Conservation (phyloP, 495 filamentous ascomycete genomes). For the Aspergillus panamensis region DNA sequence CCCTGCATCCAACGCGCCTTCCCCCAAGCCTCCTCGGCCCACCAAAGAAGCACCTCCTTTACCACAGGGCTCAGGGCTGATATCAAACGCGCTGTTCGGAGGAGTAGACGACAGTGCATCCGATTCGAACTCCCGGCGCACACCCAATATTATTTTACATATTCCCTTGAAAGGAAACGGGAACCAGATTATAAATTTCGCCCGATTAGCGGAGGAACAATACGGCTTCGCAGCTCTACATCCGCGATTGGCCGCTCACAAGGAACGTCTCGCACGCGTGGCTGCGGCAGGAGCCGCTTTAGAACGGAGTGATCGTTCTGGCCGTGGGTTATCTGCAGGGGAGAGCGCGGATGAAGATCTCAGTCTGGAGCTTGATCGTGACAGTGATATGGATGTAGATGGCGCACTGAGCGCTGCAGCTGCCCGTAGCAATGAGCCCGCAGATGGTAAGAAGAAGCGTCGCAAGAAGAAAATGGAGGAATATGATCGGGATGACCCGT, state of each 20-base stretch:
- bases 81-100: constrained; percentile 60
- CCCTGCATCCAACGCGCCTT: constrained; percentile 55
- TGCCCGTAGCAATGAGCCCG: constrained; percentile 46
- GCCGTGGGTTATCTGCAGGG: constrained; percentile 54
- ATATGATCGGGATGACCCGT: constrained; percentile 94
- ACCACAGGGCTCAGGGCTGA: constrained; percentile 64
- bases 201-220: constrained; percentile 83
- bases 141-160: constrained; percentile 80
- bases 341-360: constrained; percentile 61
- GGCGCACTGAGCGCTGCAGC: constrained; percentile 64
- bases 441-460: constrained; percentile 58
- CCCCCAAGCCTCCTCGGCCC: constrained; percentile 53
- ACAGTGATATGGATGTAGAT: constrained; percentile 67
- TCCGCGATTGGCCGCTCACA: constrained; percentile 81
- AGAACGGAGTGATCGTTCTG: constrained; percentile 58
- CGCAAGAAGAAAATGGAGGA: constrained; percentile 89
- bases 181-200: constrained; percentile 93
- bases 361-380: constrained; percentile 42
- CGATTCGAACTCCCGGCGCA: constrained; percentile 42
- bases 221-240: constrained; percentile 95
- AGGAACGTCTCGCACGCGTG: constrained; percentile 73
- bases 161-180: constrained; percentile 73
- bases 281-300: constrained; percentile 79
- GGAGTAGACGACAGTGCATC: constrained; percentile 40
- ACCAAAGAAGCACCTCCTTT: constrained; percentile 55